Evolutionary conservation across 768 basidiomycete species (phyloP).

Genomic region (Xanthoconium purpureum): DNA sequence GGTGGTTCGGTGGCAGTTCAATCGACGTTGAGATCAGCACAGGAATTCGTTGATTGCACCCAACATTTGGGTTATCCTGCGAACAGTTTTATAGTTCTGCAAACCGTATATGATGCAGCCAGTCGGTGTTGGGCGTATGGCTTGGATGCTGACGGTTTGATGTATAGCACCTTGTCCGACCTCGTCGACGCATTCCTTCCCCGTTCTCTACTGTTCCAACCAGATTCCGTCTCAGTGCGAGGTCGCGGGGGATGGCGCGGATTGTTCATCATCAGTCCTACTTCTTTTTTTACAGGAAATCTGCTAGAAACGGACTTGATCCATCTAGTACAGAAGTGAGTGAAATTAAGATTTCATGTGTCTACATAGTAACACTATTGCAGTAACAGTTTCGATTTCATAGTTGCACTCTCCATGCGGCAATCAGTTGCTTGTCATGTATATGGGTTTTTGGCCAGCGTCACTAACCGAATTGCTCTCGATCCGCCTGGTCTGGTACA

Average conservation of each 20-base stretch:
- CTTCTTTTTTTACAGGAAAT: no score
- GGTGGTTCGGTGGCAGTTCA: background rate
- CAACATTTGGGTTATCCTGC: background rate
- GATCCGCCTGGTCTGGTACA: background rate
- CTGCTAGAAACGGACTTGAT: no score
- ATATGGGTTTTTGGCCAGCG: background rate
- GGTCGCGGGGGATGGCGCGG: no score
- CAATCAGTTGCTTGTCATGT: background rate
- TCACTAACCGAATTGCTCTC: background rate
- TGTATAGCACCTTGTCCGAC: background rate
- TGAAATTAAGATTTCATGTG: background rate
- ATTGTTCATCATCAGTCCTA: no score
- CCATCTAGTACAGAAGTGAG: background rate
- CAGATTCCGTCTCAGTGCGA: no score
- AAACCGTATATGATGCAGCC: background rate
- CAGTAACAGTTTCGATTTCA: background rate
- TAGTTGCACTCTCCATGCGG: background rate
- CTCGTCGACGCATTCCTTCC: background rate
- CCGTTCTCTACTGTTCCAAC: no score
- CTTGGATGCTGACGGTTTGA: background rate
- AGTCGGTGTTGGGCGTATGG: background rate
- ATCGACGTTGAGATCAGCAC: background rate
- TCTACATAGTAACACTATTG: background rate
- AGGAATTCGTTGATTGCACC: background rate
- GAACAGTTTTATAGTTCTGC: background rate